Conservation (phyloP, 768 basidiomycete species). For the Porphyrellus cyaneotinctus region DNA sequence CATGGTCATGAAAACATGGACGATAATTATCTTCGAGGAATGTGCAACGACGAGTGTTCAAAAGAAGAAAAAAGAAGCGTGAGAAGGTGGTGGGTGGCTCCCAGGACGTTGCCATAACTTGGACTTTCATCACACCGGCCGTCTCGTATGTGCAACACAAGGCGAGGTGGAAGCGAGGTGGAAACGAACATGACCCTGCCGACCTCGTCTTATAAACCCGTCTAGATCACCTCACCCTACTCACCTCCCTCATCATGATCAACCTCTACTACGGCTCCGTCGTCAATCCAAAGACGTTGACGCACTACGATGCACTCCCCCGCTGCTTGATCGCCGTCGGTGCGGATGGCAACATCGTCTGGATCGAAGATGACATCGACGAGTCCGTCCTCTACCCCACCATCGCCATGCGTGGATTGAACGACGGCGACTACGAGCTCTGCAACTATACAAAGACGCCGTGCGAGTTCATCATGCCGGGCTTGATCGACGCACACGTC, state of each 20-base stretch:
- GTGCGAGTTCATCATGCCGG: constrained; percentile 75
- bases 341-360: constrained; percentile 54
- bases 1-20: too few species aligned
- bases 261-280: constrained; percentile 55
- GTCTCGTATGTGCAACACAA: too few species aligned
- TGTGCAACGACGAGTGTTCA: too few species aligned
- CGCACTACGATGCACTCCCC: constrained; percentile 43
- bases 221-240: neutral
- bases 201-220: neutral
- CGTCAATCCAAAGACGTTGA: constrained; percentile 47
- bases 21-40: too few species aligned
- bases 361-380: constrained; percentile 62
- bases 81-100: too few species aligned
- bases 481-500: constrained; percentile 87
- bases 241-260: constrained; percentile 7
- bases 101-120: too few species aligned
- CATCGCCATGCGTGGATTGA: constrained; percentile 46
- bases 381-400: constrained; percentile 46
- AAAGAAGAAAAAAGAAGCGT: too few species aligned
- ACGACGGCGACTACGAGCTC: constrained; percentile 31
- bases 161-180: neutral
- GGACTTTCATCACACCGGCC: too few species aligned
- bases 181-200: neutral
- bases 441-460: constrained; percentile 33
- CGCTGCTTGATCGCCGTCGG: constrained; percentile 53